phyloP scores from a whole-genome alignment of 805 yeast species.

The Schizosaccharomyces lindneri region DNA sequence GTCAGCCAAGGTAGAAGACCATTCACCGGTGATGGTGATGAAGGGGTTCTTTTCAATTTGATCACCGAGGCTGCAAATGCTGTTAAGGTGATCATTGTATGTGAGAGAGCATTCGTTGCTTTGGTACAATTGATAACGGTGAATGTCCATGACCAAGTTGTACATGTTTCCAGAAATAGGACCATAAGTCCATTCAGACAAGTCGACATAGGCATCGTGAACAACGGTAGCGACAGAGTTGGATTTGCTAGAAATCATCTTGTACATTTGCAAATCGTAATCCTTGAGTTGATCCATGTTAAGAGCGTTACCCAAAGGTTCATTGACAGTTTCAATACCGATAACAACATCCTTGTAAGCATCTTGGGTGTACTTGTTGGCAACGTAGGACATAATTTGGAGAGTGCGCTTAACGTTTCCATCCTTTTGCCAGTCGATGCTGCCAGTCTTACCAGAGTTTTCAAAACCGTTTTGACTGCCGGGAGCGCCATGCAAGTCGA shows the following conservation, averaged over 20 bases:
- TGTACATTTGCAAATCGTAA: constrained; percentile 40
- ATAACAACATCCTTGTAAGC: constrained; percentile 45
- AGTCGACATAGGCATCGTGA: constrained; percentile 43
- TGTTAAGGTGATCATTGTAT: constrained; percentile 11
- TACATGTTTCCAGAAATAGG: constrained; percentile 17
- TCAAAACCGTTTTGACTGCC: constrained; percentile 94
- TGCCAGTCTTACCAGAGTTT: constrained; percentile 67
- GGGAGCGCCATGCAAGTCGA: constrained; percentile 88
- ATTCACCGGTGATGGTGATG: constrained; percentile 40
- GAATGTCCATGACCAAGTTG: constrained; percentile 66
- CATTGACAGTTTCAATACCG: constrained; percentile 70
- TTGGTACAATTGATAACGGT: constrained; percentile 61
- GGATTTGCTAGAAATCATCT: constrained; percentile 32
- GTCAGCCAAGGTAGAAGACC: constrained; percentile 30
- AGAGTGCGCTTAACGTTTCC: constrained; percentile 31
- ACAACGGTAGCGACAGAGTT: not conserved
- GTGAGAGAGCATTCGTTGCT: constrained; percentile 2
- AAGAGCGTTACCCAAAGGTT: constrained; percentile 30
- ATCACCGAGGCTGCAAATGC: not conserved
- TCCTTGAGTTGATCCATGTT: constrained; percentile 32
- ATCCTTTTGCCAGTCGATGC: constrained; percentile 25
- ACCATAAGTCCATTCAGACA: constrained; percentile 37
- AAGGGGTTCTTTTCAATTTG: not conserved
- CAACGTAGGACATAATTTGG: constrained; percentile 28
- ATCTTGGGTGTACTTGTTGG: constrained; percentile 36